Conservation (phyloP, 2,329 filamentous ascomycete species). For the Talaromyces amestolkiae region DNA sequence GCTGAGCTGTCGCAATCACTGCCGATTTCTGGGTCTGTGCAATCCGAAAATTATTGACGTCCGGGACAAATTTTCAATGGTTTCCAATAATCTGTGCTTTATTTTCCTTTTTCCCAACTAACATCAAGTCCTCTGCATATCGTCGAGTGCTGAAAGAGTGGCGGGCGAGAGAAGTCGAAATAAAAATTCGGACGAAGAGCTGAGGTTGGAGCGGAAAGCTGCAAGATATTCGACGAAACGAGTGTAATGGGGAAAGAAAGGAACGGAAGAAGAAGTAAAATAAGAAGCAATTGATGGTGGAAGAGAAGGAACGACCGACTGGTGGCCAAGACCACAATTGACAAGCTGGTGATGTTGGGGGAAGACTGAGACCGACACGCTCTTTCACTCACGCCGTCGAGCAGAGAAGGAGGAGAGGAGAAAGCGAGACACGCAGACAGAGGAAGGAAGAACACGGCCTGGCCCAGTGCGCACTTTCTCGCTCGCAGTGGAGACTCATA, state of each 20-base stretch:
- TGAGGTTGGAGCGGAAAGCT: background rate
- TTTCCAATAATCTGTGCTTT: background rate
- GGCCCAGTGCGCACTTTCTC: background rate
- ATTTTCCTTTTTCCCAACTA: background rate
- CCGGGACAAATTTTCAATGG: background rate
- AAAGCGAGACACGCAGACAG: background rate
- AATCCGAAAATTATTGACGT: background rate
- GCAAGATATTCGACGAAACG: constrained; percentile 7
- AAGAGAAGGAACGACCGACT: constrained; percentile 19
- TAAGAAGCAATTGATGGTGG: constrained; percentile 8
- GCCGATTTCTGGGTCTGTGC: background rate
- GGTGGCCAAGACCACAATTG: constrained; percentile 22
- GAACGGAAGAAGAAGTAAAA: constrained; percentile 15
- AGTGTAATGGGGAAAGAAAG: background rate
- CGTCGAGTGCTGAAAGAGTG: constrained; percentile 5
- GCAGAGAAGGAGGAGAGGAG: background rate
- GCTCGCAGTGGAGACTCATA: background rate
- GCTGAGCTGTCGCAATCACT: constrained; percentile 1
- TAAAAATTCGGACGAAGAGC: constrained; percentile 4
- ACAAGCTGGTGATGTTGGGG: constrained; percentile 20
- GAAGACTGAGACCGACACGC: constrained; percentile 2
- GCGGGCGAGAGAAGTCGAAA: background rate
- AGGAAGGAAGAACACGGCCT: background rate
- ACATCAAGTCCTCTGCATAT: constrained; percentile 13
- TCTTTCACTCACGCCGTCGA: background rate